Conservation (phyloP, 768 basidiomycete species). For the Hericium coralloides region DNA sequence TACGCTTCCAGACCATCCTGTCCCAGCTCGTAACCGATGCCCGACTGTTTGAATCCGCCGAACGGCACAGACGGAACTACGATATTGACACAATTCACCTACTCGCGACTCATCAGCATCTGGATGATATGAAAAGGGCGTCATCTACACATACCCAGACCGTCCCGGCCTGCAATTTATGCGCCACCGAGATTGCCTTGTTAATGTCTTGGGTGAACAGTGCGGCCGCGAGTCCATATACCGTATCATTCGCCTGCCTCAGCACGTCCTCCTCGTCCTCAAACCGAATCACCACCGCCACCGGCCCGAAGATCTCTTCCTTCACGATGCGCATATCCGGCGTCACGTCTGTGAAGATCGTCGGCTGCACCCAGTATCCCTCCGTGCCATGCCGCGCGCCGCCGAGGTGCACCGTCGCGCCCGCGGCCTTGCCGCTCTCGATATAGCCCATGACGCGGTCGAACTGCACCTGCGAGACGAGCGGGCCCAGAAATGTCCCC, state of each 20-base stretch:
- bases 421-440: slow-evolving; percentile 44
- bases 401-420: slow-evolving; percentile 46
- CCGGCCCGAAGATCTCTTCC: slow-evolving; percentile 57
- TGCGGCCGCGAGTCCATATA: slow-evolving; percentile 79
- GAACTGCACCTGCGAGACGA: slow-evolving; percentile 66
- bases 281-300: slow-evolving; percentile 56
- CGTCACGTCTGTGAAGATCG: slow-evolving; percentile 50
- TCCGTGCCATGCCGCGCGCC: slow-evolving; percentile 41
- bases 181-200: slow-evolving; percentile 62
- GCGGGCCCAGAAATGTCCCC: slow-evolving; percentile 62
- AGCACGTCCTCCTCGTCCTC: slow-evolving; percentile 53
- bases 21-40: slow-evolving; percentile 61
- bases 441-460: slow-evolving; percentile 58
- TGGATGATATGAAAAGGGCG: no score
- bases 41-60: slow-evolving; percentile 68
- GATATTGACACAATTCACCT: slow-evolving; percentile 31
- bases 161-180: slow-evolving; percentile 73
- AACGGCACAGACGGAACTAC: slow-evolving; percentile 34
- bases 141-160: slow-evolving; percentile 40
- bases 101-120: no score
- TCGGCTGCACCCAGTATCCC: slow-evolving; percentile 56
- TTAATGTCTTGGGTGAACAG: slow-evolving; percentile 77
- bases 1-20: slow-evolving; percentile 49
- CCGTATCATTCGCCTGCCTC: slow-evolving; percentile 72
- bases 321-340: slow-evolving; percentile 46